Evolutionary conservation across 306 rosid genomes (phyloP), one percentile per base, ranked within the genome.

Genomic region (Echinosophora koreensis): DNA sequence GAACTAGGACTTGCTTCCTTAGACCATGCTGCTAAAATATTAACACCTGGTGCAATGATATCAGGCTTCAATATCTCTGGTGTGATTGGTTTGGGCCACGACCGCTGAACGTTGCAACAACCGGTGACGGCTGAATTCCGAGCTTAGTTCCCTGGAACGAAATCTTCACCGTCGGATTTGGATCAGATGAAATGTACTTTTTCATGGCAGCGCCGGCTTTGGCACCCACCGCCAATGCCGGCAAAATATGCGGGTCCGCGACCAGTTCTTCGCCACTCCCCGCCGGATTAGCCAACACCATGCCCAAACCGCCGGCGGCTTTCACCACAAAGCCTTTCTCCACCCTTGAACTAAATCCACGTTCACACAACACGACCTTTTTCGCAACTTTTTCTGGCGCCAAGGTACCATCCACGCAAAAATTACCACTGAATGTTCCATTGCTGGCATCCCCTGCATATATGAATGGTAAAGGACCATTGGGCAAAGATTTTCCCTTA

Each of bases 11-110:
- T 81, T 8, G 69, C 66, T 0, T 42, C 14, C 14, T 72, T 84
- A 0, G 93, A 65, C 91, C 86, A 91, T 14, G 87, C 92, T 0
- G 97, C 98, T 46, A 93, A 34, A 75, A 93, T 91, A 83, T 91
- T 88, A 49, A 91, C 90, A 18, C 98, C 98, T 3, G 98, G 98
- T 3, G 97, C 96, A 27, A 93, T 85, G 0, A 93, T 28, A 86
- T 93, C 98, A 13, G 98, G 98, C 64, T 93, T 93, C 14, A 91
- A 83, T 27, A 93, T 46, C 60, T 91, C 81, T 2, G 89, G 80
- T 1, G 90, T 83, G 71, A 91, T 9, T 1, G 77, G 16, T 83
- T 91, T 1, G 98, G 98, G 15, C 98, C 97, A 0, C 98, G 74
- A 0, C 97, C 86, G 30, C 98, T 93, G 28, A 88, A 93, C 37